These are phyloP conservation scores for Fusarium brevicatenulatum DNA, from an alignment of 2,329 filamentous ascomycete species.

Conservation along the genomic window DNA sequence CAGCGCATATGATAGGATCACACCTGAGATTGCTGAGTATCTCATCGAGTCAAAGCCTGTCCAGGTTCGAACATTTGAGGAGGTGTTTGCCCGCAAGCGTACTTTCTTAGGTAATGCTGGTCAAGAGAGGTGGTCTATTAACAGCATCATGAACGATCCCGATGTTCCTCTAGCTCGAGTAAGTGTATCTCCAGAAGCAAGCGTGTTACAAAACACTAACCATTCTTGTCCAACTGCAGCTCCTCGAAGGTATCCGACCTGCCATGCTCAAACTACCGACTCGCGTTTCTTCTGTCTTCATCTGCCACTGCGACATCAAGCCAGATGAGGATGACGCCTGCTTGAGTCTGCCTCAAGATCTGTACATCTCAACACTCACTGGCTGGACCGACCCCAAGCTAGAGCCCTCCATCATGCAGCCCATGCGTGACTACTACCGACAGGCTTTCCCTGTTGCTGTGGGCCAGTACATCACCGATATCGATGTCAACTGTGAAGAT, in stretches of 20 bases:
- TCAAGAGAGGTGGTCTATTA: not conserved
- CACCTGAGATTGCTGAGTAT: not conserved
- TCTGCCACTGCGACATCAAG: not conserved
- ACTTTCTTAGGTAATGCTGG: not conserved
- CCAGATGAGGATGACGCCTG: slow-evolving; percentile 4
- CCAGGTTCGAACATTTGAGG: not conserved
- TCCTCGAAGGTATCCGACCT: slow-evolving; percentile 3
- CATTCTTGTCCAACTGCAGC: not conserved
- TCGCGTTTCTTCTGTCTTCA: slow-evolving; percentile 3
- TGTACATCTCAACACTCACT: slow-evolving; percentile 13
- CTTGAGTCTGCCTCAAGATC: slow-evolving; percentile 13
- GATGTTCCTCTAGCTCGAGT: not conserved
- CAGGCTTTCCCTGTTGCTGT: not conserved
- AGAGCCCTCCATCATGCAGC: not conserved
- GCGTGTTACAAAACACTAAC: not conserved
- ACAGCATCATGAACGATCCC: slow-evolving; percentile 6
- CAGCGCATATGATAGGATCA: not conserved
- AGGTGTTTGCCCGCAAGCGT: not conserved
- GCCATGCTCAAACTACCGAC: slow-evolving; percentile 4
- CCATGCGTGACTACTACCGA: slow-evolving; percentile 1
- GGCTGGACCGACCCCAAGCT: slow-evolving; percentile 16
- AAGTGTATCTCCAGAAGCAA: not conserved
- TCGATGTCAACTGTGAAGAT: slow-evolving; percentile 1
- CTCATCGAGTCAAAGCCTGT: not conserved
- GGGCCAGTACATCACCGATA: slow-evolving; percentile 10